Evolutionary conservation across 805 yeast genomes (phyloP).

Genomic region (Phaffomyces opuntiae): DNA sequence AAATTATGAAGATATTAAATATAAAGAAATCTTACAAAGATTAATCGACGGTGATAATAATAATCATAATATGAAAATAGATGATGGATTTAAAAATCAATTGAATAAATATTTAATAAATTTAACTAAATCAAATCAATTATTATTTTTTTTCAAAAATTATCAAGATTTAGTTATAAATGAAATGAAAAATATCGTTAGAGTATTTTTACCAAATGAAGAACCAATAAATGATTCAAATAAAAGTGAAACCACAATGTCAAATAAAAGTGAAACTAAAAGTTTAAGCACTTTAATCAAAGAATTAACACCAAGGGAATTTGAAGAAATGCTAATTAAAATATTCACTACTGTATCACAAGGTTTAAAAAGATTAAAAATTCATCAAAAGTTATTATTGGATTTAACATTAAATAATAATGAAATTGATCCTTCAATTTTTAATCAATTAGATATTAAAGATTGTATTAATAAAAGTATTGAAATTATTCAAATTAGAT

Average conservation of each 20-base stretch:
- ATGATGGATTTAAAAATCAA: constrained; percentile 32
- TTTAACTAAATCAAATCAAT: constrained; percentile 52
- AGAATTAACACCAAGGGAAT: constrained; percentile 65
- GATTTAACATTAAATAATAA: constrained; percentile 51
- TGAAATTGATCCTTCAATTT: constrained; percentile 29
- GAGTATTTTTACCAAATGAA: constrained; percentile 53
- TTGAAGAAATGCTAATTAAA: constrained; percentile 58
- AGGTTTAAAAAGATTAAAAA: constrained; percentile 62
- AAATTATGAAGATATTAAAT: constrained; percentile 46
- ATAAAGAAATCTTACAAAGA: constrained; percentile 44
- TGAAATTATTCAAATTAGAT: constrained; percentile 63
- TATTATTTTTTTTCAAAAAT: constrained; percentile 50
- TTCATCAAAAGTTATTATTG: constrained; percentile 73
- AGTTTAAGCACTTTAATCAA: constrained; percentile 41
- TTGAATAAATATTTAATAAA: constrained; percentile 46
- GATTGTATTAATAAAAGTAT: constrained; percentile 60
- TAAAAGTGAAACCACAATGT: constrained; percentile 7
- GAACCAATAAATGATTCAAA: constrained; percentile 19
- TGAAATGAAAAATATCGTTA: constrained; percentile 69
- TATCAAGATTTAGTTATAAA: constrained; percentile 64
- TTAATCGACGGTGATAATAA: constrained; percentile 10
- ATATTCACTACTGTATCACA: constrained; percentile 63
- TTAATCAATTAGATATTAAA: constrained; percentile 58
- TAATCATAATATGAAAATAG: constrained; percentile 32
- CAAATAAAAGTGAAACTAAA: constrained; percentile 14